Evolutionary conservation across 1,284 basidiomycete genomes (phyloP), one percentile per base, ranked within the genome.

Genomic region (Polyporus tsugae): DNA sequence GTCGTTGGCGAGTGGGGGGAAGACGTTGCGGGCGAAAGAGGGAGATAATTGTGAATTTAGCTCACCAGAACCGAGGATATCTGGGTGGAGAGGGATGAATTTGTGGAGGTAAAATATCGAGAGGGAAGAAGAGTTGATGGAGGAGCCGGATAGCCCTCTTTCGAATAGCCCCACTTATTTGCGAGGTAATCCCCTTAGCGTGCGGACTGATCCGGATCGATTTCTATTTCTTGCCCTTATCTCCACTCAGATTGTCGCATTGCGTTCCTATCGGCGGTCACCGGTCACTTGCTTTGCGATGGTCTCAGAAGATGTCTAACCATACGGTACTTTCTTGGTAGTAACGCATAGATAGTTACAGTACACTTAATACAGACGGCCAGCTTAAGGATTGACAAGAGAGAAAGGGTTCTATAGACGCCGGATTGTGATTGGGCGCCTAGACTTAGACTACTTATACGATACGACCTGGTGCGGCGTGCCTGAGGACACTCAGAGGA

Each of bases 71-170:
- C 41, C 22, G 57, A 53, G 60, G 64, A 68, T 68, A 70, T 70
- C 49, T 60, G 67, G 59, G 59, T 36, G 58, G 65, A 59, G 58
- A 63, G 33, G 66, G 61, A 29, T 42, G 71, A 69, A 70, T 70
- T 72, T 69, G 58, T 60, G 71, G 63, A 70, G 69, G 71, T 72
- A 72, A 72, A 72, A 72, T 72, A 72, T 70, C 69, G 69, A 68
- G 65, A 46, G 63, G 55, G 60, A 49, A 49, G 63, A 60, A 60
- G 62, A 36, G 71, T 70, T 72, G 71, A 29, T 2, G 67, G 60
- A 69, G 69, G 63, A 70, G 65, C 58, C 66, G 62, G 71, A 72
- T 70, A 70, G 66, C 64, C 66, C 68, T 57, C 59, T 61, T 59
- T 55, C 36, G 55, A 59, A 60, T 60, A 57, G 57, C 44, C 63